These are phyloP conservation scores for Phanerochaete carnosa DNA, from an alignment of 768 basidiomycete species.

Conservation along the genomic window DNA sequence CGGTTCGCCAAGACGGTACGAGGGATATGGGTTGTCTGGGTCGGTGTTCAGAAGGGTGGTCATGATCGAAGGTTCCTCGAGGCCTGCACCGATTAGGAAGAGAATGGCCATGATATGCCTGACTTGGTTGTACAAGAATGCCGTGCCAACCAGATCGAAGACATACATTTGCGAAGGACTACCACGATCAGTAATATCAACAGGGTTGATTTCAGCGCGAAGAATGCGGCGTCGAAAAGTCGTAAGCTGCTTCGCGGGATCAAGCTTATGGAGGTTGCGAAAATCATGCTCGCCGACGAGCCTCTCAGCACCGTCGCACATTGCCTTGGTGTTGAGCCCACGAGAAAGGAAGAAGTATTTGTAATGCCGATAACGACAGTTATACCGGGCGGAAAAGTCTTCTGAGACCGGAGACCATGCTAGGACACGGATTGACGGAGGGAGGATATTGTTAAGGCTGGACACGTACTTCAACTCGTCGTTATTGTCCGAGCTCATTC, in stretches of 20 bases:
- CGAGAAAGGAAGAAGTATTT: slow-evolving; percentile 90
- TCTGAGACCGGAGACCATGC: slow-evolving; percentile 90
- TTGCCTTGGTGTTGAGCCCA: slow-evolving; percentile 64
- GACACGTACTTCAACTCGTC: slow-evolving; percentile 72
- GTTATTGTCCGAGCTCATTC: slow-evolving; percentile 34
- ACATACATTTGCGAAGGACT: slow-evolving; percentile 44
- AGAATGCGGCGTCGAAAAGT: slow-evolving; percentile 69
- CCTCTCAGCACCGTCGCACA: slow-evolving; percentile 69
- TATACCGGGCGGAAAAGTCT: slow-evolving; percentile 84
- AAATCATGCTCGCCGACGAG: slow-evolving; percentile 93
- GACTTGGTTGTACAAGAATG: slow-evolving; percentile 95
- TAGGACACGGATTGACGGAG: slow-evolving; percentile 82
- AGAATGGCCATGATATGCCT: slow-evolving; percentile 91
- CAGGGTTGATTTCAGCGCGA: slow-evolving; percentile 57
- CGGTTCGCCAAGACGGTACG: slow-evolving; percentile 29
- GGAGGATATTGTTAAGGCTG: slow-evolving; percentile 84
- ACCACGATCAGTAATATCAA: slow-evolving; percentile 27
- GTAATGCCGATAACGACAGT: slow-evolving; percentile 87
- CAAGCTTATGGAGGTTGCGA: slow-evolving; percentile 92
- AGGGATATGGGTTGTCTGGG: slow-evolving; percentile 36
- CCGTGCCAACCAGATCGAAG: slow-evolving; percentile 81
- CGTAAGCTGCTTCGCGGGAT: slow-evolving; percentile 87
- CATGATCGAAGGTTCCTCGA: slow-evolving; percentile 73
- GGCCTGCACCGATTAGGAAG: slow-evolving; percentile 80
- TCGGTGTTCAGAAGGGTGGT: slow-evolving; percentile 71